Evolutionary conservation across 306 rosid species (phyloP).

Genomic region (peach (Prunus persica)): DNA sequence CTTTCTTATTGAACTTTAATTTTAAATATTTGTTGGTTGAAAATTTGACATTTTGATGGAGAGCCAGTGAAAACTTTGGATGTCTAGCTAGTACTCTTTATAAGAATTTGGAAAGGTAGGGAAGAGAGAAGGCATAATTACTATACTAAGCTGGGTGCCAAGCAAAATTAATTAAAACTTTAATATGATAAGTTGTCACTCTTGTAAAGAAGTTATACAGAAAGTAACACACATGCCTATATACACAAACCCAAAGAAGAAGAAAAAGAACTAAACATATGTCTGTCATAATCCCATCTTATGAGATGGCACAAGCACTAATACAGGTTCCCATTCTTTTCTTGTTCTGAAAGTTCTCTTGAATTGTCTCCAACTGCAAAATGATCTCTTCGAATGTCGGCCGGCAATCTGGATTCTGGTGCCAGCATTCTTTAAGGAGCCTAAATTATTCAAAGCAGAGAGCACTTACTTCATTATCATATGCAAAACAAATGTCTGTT

Average conservation of each 20-base stretch:
- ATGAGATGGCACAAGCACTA: slow-evolving; percentile 15
- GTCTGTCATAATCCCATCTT: neutral
- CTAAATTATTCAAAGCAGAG: neutral
- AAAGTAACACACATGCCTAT: too few species aligned
- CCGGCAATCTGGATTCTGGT: slow-evolving; percentile 25
- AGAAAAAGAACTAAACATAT: too few species aligned
- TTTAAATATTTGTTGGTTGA: too few species aligned
- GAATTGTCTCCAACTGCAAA: slow-evolving; percentile 9
- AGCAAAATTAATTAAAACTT: too few species aligned
- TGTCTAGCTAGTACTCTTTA: neutral
- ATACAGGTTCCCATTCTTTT: neutral
- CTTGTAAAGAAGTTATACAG: too few species aligned
- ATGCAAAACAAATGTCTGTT: neutral
- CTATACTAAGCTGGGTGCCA: too few species aligned
- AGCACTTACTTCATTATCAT: neutral
- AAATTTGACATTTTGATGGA: neutral
- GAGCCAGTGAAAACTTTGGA: neutral
- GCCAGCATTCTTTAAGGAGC: slow-evolving; percentile 28
- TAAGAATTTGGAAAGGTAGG: too few species aligned
- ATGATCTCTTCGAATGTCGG: slow-evolving; percentile 25
- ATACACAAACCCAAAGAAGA: too few species aligned
- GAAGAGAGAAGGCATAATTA: too few species aligned
- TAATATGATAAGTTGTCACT: too few species aligned
- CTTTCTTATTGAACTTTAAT: too few species aligned
- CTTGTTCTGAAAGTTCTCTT: neutral